Evolutionary conservation across 257 asterid species (phyloP).

Genomic region (Sherardia arvensis): DNA sequence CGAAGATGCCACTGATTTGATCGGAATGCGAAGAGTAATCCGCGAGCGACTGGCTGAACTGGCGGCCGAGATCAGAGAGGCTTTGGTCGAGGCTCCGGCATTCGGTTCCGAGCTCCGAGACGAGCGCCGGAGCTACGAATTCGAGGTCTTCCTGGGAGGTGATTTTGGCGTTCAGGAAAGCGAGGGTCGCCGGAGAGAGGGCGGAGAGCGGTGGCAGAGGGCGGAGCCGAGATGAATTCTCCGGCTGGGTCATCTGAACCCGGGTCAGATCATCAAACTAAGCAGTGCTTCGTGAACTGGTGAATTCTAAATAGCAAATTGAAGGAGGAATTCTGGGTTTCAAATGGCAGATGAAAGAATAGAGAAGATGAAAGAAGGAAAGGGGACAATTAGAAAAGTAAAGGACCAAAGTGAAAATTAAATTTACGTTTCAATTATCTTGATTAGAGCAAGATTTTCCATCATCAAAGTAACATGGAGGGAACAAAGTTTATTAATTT

Average conservation of each 20-base stretch:
- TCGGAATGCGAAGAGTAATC: slow-evolving; percentile 52
- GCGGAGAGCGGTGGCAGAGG: slow-evolving; percentile 54
- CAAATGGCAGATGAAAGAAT: too few relatives aligned
- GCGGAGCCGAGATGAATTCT: slow-evolving; percentile 19
- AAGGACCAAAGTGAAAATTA: too few relatives aligned
- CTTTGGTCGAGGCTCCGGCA: slow-evolving; percentile 49
- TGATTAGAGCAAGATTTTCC: too few relatives aligned
- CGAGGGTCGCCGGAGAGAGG: slow-evolving; percentile 45
- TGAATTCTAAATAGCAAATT: too few relatives aligned
- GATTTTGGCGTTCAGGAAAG: slow-evolving; percentile 60
- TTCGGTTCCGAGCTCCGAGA: slow-evolving; percentile 57
- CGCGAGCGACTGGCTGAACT: slow-evolving; percentile 35
- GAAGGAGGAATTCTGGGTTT: too few relatives aligned
- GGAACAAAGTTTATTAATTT: too few relatives aligned
- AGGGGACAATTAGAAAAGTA: too few relatives aligned
- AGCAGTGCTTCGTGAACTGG: too few relatives aligned
- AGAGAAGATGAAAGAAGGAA: too few relatives aligned
- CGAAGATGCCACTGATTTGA: slow-evolving; percentile 36
- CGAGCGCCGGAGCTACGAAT: slow-evolving; percentile 41
- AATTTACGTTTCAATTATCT: too few relatives aligned
- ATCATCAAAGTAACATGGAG: too few relatives aligned
- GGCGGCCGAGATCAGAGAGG: slow-evolving; percentile 44
- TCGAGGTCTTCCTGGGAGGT: slow-evolving; percentile 49
- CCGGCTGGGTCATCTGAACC: slow-evolving; percentile 21
- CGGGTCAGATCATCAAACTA: neutral